These are phyloP conservation scores for Lentinula sp. DNA, from an alignment of 768 basidiomycete genomes.

Conservation along the genomic window DNA sequence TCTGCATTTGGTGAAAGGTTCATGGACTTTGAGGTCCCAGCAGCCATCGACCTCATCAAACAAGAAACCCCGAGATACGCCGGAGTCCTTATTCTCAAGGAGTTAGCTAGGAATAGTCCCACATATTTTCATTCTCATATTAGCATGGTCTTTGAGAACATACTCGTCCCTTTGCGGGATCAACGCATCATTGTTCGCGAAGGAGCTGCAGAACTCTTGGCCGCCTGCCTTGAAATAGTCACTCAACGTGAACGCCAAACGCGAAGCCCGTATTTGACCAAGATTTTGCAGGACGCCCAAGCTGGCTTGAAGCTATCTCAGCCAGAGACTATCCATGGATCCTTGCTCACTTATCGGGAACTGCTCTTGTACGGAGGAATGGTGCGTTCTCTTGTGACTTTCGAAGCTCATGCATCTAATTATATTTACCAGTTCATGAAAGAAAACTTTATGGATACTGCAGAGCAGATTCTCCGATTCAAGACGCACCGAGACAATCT, in stretches of 20 bases:
- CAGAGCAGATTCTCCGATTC: slow-evolving; percentile 87
- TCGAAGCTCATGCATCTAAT: neutral
- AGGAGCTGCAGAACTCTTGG: slow-evolving; percentile 89
- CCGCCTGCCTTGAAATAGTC: slow-evolving; percentile 87
- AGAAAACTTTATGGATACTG: slow-evolving; percentile 79
- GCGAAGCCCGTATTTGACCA: slow-evolving; percentile 59
- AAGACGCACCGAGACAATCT: slow-evolving; percentile 81
- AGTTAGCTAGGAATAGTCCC: slow-evolving; percentile 85
- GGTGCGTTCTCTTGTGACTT: slow-evolving; percentile 40
- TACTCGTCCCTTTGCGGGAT: slow-evolving; percentile 86
- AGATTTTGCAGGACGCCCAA: slow-evolving; percentile 88
- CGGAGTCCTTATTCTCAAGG: slow-evolving; percentile 90
- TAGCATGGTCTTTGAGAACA: slow-evolving; percentile 83
- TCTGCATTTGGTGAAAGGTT: slow-evolving; percentile 81
- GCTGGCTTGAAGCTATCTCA: slow-evolving; percentile 71
- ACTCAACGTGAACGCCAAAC: slow-evolving; percentile 64
- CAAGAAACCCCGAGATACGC: slow-evolving; percentile 86
- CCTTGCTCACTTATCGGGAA: slow-evolving; percentile 85
- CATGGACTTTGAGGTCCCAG: slow-evolving; percentile 85
- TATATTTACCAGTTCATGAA: slow-evolving; percentile 67
- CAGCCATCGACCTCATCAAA: slow-evolving; percentile 73
- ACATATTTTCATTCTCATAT: slow-evolving; percentile 87
- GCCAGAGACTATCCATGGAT: slow-evolving; percentile 90
- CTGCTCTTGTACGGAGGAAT: slow-evolving; percentile 90
- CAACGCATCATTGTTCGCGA: slow-evolving; percentile 86